A percentile compares a stretch with the other conserved stretches of the same genome.
These are phyloP conservation scores for Pleurotus giganteus DNA, from an alignment of 768 basidiomycete genomes.

Conservation along the genomic window DNA sequence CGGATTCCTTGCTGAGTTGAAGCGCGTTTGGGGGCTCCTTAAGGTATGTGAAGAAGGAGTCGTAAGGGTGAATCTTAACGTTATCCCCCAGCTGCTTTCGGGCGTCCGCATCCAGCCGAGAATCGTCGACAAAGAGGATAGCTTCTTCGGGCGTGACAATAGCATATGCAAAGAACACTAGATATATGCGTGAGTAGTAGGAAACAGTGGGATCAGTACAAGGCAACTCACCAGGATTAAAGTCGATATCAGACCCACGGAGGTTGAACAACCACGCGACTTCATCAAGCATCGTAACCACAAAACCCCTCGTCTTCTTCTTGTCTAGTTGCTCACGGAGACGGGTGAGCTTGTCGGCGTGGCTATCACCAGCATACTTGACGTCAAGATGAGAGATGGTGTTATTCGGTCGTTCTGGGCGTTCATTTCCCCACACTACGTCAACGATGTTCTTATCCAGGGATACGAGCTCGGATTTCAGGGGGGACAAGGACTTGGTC, in stretches of 20 bases:
- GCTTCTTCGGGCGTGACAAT: constrained; percentile 61
- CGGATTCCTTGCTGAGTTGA: constrained; percentile 29
- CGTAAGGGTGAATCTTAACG: constrained; percentile 72
- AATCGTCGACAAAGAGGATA: constrained; percentile 67
- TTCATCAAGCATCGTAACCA: constrained; percentile 91
- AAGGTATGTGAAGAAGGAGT: constrained; percentile 63
- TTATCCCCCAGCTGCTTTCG: constrained; percentile 48
- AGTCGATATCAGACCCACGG: constrained; percentile 88
- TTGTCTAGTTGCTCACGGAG: constrained; percentile 65
- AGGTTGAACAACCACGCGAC: constrained; percentile 94
- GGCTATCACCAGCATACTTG: constrained; percentile 66
- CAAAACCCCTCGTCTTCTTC: constrained; percentile 65
- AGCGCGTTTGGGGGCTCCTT: constrained; percentile 40
- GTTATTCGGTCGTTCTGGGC: constrained; percentile 68
- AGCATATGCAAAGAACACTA: constrained; percentile 93
- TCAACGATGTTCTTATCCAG: constrained; percentile 77
- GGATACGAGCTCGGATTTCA: constrained; percentile 63
- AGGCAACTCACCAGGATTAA: constrained; percentile 52
- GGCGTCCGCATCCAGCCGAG: constrained; percentile 44
- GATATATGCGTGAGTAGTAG: too few species aligned
- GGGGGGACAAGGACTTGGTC: constrained; percentile 49
- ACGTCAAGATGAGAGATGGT: constrained; percentile 66
- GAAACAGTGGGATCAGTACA: neutral
- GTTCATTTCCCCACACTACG: constrained; percentile 63
- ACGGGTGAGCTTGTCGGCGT: constrained; percentile 62